Evolutionary conservation across 2,329 filamentous ascomycete genomes (phyloP).

Genomic region (Fusarium musae): DNA sequence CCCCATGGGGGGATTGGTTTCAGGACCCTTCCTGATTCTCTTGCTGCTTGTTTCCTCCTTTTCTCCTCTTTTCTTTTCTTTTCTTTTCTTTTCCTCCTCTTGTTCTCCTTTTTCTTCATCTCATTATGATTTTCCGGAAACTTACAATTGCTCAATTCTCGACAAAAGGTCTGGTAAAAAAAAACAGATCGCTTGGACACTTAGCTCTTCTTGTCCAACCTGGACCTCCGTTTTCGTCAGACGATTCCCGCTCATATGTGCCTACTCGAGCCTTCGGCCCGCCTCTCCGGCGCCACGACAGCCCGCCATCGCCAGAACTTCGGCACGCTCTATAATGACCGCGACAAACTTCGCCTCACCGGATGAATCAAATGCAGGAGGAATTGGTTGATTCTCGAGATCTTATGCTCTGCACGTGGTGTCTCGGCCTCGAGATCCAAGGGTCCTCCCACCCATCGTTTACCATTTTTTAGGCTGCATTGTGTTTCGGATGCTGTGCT

Average conservation of each 20-base stretch:
- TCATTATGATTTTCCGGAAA: neutral
- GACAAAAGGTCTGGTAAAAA: neutral
- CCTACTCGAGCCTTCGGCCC: conserved; percentile 48
- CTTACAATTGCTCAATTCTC: neutral
- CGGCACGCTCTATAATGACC: conserved; percentile 16
- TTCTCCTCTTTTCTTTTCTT: neutral
- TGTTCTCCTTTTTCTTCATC: conserved; percentile 9
- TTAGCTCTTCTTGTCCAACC: conserved; percentile 30
- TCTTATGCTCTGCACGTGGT: conserved; percentile 31
- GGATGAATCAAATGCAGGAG: conserved; percentile 21
- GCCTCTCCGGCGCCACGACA: conserved; percentile 49
- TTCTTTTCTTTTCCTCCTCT: conserved; percentile 11
- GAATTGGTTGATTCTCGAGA: conserved; percentile 12
- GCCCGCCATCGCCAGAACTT: conserved; percentile 45
- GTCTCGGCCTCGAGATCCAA: conserved; percentile 23
- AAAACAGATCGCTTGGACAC: neutral
- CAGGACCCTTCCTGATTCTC: conserved; percentile 13
- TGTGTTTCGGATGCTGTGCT: conserved; percentile 11
- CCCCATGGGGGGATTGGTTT: conserved; percentile 30
- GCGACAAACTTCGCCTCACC: conserved; percentile 10
- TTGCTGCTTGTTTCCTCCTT: neutral
- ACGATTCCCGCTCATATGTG: conserved; percentile 39
- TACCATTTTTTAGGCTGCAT: conserved; percentile 9
- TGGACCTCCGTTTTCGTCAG: conserved; percentile 36
- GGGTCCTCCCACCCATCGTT: conserved; percentile 1